phyloP scores from a whole-genome alignment of 2,329 filamentous ascomycete species.

The Alternaria hordeiaustralica region DNA sequence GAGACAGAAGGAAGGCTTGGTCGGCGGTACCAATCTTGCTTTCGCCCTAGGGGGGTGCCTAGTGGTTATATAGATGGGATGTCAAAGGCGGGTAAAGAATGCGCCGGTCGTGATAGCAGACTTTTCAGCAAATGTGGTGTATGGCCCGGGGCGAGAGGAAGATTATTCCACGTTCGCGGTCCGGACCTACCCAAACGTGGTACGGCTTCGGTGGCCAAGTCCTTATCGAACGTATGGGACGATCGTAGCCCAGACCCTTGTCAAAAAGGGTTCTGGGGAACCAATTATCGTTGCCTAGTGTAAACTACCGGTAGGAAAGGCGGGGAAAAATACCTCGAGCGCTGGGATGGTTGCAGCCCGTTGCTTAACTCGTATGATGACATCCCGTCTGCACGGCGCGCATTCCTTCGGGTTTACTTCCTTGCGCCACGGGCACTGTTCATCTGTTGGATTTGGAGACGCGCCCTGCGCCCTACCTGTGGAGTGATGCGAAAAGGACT shows the following conservation, averaged over 20 bases:
- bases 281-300: constrained; percentile 34
- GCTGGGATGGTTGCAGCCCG: constrained; percentile 6
- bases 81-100: not conserved
- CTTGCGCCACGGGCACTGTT: constrained; percentile 12
- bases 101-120: constrained; percentile 10
- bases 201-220: constrained; percentile 2
- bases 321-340: constrained; percentile 16
- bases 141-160: constrained; percentile 1
- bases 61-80: constrained; percentile 14
- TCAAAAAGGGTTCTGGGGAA: constrained; percentile 23
- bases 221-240: constrained; percentile 6
- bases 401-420: constrained; percentile 18
- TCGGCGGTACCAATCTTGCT: constrained; percentile 8
- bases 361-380: not conserved
- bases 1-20: not conserved
- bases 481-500: constrained; percentile 1
- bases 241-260: constrained; percentile 7
- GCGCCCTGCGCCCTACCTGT: constrained; percentile 9
- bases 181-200: not conserved
- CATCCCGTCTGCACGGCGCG: constrained; percentile 2
- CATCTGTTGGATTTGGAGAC: constrained; percentile 6
- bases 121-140: constrained; percentile 15
- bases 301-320: constrained; percentile 9
- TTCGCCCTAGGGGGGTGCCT: not conserved
- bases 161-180: not conserved